Conservation (phyloP, 2,329 filamentous ascomycete genomes). For the Fusarium armeniacum region DNA sequence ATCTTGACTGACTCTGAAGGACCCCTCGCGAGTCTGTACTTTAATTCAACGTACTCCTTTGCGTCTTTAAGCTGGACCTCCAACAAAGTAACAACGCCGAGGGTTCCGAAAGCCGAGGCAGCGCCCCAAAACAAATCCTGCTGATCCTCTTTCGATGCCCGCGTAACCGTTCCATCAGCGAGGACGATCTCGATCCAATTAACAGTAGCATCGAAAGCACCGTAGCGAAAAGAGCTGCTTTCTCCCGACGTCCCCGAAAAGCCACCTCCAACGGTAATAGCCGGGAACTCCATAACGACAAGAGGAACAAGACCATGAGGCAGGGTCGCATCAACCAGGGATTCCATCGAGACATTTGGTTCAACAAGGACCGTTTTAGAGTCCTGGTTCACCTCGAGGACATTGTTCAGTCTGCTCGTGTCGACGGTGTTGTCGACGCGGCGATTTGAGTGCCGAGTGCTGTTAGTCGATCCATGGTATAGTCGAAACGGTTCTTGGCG, state of each 20-base stretch:
- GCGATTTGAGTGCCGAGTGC: conserved; percentile 72
- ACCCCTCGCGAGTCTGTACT: conserved; percentile 64
- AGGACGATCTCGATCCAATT: conserved; percentile 75
- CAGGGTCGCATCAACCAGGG: conserved; percentile 70
- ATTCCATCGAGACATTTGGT: conserved; percentile 78
- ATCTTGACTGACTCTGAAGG: conserved; percentile 57
- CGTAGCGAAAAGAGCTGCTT: conserved; percentile 76
- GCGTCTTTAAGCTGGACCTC: conserved; percentile 71
- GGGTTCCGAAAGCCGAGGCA: conserved; percentile 74
- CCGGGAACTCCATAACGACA: conserved; percentile 79
- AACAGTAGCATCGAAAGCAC: conserved; percentile 74
- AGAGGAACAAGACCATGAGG: conserved; percentile 70
- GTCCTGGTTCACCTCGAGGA: conserved; percentile 70
- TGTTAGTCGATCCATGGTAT: conserved; percentile 83
- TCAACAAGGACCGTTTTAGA: conserved; percentile 73
- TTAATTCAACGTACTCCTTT: conserved; percentile 68
- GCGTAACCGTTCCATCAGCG: conserved; percentile 69
- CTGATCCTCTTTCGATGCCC: conserved; percentile 66
- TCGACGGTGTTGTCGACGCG: conserved; percentile 71
- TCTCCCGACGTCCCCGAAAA: conserved; percentile 76
- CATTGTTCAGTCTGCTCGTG: conserved; percentile 73
- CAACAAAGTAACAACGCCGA: conserved; percentile 75
- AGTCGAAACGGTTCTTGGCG: conserved; percentile 74
- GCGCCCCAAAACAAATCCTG: conserved; percentile 75
- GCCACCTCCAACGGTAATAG: conserved; percentile 78